phyloP scores from a whole-genome alignment of 1,139 yeast species.

The Debaryomycetaceae sp. region DNA sequence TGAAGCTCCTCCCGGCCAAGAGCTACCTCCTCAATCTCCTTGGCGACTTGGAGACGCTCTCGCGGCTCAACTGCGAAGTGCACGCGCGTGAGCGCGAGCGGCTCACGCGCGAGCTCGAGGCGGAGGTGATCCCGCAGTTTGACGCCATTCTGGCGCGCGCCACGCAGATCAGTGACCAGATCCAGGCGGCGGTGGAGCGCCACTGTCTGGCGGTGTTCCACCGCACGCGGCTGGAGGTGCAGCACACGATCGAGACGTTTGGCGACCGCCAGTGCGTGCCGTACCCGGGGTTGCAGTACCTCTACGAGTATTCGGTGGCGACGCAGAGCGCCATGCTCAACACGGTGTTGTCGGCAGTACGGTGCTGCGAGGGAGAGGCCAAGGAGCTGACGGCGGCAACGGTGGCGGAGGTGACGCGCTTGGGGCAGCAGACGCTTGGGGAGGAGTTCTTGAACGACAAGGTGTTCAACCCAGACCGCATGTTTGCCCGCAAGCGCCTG shows the following conservation, averaged over 20 bases:
- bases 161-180: slow-evolving; percentile 50
- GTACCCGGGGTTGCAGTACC: slow-evolving; percentile 60
- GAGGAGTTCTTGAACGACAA: slow-evolving; percentile 60
- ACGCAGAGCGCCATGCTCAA: slow-evolving; percentile 69
- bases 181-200: slow-evolving; percentile 60
- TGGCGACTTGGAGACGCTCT: slow-evolving; percentile 57
- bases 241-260: slow-evolving; percentile 48
- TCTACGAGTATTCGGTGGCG: slow-evolving; percentile 65
- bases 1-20: slow-evolving; percentile 90
- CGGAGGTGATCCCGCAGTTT: slow-evolving; percentile 58
- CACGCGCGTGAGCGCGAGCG: slow-evolving; percentile 44
- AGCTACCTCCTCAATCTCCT: slow-evolving; percentile 70
- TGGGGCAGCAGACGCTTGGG: slow-evolving; percentile 58
- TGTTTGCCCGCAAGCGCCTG: slow-evolving; percentile 75
- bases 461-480: slow-evolving; percentile 68
- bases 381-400: slow-evolving; percentile 52
- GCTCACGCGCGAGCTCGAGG: slow-evolving; percentile 43
- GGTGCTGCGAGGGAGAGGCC: slow-evolving; percentile 64
- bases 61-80: slow-evolving; percentile 57
- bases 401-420: slow-evolving; percentile 57
- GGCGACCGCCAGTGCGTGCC: slow-evolving; percentile 54
- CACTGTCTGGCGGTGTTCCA: slow-evolving; percentile 59
- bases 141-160: slow-evolving; percentile 52
- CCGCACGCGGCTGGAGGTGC: slow-evolving; percentile 52
- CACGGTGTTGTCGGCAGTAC: slow-evolving; percentile 60